Conservation (phyloP, 2,329 filamentous ascomycete species). For the Talaromyces marneffei region DNA sequence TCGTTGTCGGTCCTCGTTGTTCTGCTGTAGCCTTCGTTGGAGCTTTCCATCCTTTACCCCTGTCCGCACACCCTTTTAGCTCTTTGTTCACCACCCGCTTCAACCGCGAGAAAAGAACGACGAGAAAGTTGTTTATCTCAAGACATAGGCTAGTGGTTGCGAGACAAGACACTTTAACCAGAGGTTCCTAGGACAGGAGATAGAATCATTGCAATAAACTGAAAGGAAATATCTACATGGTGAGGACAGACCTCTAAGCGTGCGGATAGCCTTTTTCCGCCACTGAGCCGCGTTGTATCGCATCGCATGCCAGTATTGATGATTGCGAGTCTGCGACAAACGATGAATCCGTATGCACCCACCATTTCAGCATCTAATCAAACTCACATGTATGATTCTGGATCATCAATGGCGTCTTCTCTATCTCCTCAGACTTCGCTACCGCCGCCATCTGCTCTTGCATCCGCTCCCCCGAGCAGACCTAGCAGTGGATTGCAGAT, state of each 20-base stretch:
- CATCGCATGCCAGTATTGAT: constrained; percentile 5
- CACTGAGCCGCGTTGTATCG: constrained; percentile 5
- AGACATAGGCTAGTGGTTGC: not conserved
- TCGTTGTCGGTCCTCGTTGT: not conserved
- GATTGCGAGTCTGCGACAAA: constrained; percentile 6
- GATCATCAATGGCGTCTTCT: constrained; percentile 31
- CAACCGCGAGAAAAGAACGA: not conserved
- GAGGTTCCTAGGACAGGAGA: not conserved
- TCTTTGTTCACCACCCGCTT: constrained; percentile 4
- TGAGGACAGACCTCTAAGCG: not conserved
- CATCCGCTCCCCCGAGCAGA: constrained; percentile 35
- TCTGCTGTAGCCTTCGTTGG: not conserved
- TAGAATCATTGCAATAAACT: not conserved
- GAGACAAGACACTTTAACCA: not conserved
- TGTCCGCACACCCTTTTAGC: not conserved
- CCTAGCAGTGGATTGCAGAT: constrained; percentile 37
- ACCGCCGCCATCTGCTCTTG: constrained; percentile 24
- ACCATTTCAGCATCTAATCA: not conserved
- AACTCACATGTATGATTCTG: constrained; percentile 5
- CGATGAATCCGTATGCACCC: constrained; percentile 12
- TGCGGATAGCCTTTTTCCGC: not conserved
- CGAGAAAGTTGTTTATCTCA: not conserved
- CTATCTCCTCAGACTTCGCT: constrained; percentile 29
- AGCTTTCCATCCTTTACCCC: not conserved
- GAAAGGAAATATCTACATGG: not conserved